Percentiles rank a stretch among this genome's conserved stretches.
phyloP scores from a whole-genome alignment of 768 basidiomycete genomes.

The Naganishia vaughanmartiniae region DNA sequence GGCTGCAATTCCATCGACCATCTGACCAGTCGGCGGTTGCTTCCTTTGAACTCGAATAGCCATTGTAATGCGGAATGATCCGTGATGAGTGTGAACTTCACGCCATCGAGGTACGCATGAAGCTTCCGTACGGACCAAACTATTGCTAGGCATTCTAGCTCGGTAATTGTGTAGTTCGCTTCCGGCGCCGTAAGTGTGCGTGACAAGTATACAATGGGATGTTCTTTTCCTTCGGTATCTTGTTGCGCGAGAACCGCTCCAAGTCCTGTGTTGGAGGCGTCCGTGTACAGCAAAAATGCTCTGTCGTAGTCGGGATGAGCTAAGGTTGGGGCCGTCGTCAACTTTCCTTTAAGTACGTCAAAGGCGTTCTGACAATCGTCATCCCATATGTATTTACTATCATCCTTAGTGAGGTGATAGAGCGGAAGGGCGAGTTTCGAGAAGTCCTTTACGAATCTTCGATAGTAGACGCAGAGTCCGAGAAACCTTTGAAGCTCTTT shows the following conservation, averaged over 20 bases:
- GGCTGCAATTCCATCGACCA: slow-evolving; percentile 26
- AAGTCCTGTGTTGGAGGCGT: slow-evolving; percentile 19
- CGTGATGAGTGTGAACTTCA: not conserved
- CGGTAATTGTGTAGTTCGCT: no score
- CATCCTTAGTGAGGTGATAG: slow-evolving; percentile 26
- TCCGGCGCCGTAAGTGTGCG: no score
- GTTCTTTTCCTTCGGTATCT: slow-evolving; percentile 7
- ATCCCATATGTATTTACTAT: slow-evolving; percentile 19
- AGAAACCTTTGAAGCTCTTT: slow-evolving; percentile 36
- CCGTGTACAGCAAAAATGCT: not conserved
- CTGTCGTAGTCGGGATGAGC: slow-evolving; percentile 16
- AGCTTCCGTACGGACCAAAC: slow-evolving; percentile 23
- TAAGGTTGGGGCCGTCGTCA: slow-evolving; percentile 17
- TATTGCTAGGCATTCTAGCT: no score
- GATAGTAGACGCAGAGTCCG: slow-evolving; percentile 39
- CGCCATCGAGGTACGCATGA: slow-evolving; percentile 17
- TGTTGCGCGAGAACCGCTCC: slow-evolving; percentile 29
- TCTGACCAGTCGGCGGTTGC: slow-evolving; percentile 8
- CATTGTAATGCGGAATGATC: no score
- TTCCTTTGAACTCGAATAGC: no score
- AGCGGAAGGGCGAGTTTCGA: slow-evolving; percentile 31
- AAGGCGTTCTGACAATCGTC: slow-evolving; percentile 23
- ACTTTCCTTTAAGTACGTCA: slow-evolving; percentile 14
- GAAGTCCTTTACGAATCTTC: slow-evolving; percentile 39
- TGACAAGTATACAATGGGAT: slow-evolving; percentile 21